Conservation (phyloP, 352 stramenopile genomes). For the Globisporangium parvum region DNA sequence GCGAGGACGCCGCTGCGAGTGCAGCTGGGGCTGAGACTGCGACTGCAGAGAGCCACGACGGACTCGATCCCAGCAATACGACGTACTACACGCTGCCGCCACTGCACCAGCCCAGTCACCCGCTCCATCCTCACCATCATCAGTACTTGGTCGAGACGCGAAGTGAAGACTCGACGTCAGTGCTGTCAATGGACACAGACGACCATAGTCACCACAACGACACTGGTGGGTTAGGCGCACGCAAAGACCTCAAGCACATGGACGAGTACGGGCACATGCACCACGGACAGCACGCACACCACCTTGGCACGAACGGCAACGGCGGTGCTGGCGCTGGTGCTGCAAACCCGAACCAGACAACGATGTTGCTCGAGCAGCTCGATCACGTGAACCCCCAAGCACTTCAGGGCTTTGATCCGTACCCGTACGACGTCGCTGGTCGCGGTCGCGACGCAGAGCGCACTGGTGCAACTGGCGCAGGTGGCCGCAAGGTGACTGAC, state of each 20-base stretch:
- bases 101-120: not conserved
- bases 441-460: constrained; percentile 7
- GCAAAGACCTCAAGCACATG: constrained; percentile 12
- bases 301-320: not conserved
- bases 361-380: constrained; percentile 76
- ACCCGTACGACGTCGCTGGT: constrained; percentile 63
- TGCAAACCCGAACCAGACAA: constrained; percentile 54
- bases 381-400: constrained; percentile 84
- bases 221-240: not conserved
- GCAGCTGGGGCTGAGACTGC: constrained; percentile 1
- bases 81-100: constrained; percentile 8
- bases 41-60: not conserved
- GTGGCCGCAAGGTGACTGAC: constrained; percentile 18
- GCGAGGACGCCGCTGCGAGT: constrained; percentile 16
- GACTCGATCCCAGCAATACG: not conserved
- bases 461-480: not conserved
- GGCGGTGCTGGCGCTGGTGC: not conserved
- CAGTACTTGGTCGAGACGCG: constrained; percentile 12
- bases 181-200: constrained; percentile 16
- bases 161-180: constrained; percentile 15
- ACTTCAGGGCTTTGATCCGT: constrained; percentile 83
- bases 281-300: not conserved
- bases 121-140: constrained; percentile 5
- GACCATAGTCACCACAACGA: constrained; percentile 18
- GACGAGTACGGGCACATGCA: constrained; percentile 7